Percentiles rank a stretch among this genome's conserved stretches.
Conservation (phyloP, 2,329 filamentous ascomycete genomes). For the Colletotrichum echinochloae region DNA sequence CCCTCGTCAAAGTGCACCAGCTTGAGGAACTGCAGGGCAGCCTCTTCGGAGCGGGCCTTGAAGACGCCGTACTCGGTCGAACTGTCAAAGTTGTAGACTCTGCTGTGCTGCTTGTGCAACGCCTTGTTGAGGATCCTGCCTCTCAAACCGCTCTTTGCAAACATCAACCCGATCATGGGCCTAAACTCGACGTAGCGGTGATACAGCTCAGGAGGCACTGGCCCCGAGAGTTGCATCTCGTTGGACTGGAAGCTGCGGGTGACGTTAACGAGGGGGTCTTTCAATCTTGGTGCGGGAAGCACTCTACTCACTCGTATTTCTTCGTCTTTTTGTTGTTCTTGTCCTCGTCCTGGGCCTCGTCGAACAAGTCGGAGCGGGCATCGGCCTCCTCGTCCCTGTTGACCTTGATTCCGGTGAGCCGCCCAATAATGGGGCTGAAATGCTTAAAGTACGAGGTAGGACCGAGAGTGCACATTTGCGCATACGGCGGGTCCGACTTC, state of each 20-base stretch:
- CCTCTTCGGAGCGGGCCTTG: constrained; percentile 73
- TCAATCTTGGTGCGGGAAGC: not conserved
- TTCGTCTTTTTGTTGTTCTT: constrained; percentile 62
- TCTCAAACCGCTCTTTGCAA: constrained; percentile 79
- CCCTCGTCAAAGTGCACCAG: constrained; percentile 89
- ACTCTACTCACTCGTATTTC: constrained; percentile 77
- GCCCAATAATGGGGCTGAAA: constrained; percentile 88
- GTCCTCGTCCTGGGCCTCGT: constrained; percentile 44
- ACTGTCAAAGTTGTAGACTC: constrained; percentile 89
- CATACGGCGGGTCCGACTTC: constrained; percentile 76
- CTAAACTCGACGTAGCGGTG: constrained; percentile 95
- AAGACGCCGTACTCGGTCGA: constrained; percentile 80
- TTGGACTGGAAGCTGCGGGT: constrained; percentile 85
- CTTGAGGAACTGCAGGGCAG: constrained; percentile 84
- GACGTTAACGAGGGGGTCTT: not conserved
- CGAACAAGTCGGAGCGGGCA: constrained; percentile 45
- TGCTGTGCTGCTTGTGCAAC: constrained; percentile 88
- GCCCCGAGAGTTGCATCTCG: constrained; percentile 87
- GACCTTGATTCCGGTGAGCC: constrained; percentile 79
- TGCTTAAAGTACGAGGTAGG: constrained; percentile 84
- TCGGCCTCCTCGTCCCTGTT: constrained; percentile 68
- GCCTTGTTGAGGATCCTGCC: constrained; percentile 86
- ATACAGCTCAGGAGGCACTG: constrained; percentile 83
- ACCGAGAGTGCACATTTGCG: constrained; percentile 81
- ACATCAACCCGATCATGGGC: constrained; percentile 91